Base-by-base conservation (phyloP, 768 basidiomycete genomes). In the Boletus rex-veris region DNA sequence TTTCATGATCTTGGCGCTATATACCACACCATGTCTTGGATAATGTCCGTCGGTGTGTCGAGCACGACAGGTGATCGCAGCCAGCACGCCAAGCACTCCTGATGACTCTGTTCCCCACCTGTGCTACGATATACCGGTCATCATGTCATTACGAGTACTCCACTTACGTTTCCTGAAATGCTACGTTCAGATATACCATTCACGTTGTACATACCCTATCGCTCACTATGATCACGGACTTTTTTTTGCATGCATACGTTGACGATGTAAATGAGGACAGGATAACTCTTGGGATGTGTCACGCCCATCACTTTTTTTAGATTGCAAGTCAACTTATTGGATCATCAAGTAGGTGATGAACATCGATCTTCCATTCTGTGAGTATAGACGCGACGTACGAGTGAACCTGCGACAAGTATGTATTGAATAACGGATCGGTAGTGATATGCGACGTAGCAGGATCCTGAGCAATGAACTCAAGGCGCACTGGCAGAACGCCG, bases 161-260 rank as follows among this genome's bases (percentile, higher is more conserved):
- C 26, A 36, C 7, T 30, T 30, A 28, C 38, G 38, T 42, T 26
- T 19, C 21, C 44, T 44, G 42, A 35, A 39, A 40, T 14, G 10
- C 2, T 26, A 9, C 35, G 2, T 31, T 51, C 52, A 52, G 50
- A 43, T 50, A 60, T 51, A 54, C 52, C 62, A 61, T 50, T 40
- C 45, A 38, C 31, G 30, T 49, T 64, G 50, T 64, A 63, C 53
- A 63, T 55, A 62, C 50, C 52, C 52, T 28, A 30, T 50, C 7
- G 24, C n/a, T 45, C 26, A 15, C 31, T 21, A 39, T 46, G 39
- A 26, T 52, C 38, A 33, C 19, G 36, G 21, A 30, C 28, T 24
- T 21, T 18, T 18, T 18, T 40, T 21, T 33, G 49, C 16, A 41
- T 41, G 42, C 3, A 38, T 9, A 24, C 28, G 28, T 24, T 26